Evolutionary conservation across 768 basidiomycete genomes (phyloP).

Genomic region (Russula earlei): DNA sequence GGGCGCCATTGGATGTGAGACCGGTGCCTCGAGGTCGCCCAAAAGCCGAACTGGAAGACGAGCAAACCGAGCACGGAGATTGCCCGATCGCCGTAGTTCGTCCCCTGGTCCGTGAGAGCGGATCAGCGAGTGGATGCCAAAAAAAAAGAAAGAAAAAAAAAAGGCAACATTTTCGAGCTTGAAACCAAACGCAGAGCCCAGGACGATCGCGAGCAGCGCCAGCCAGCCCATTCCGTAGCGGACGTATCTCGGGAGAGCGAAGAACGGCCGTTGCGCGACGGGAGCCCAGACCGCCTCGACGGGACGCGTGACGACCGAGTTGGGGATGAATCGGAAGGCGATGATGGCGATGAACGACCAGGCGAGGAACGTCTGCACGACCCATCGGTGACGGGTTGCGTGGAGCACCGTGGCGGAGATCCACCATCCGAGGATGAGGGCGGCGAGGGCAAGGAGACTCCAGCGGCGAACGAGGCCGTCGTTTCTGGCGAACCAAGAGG

Average conservation of each 20-base stretch:
- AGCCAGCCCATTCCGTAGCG: constrained; percentile 68
- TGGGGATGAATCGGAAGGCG: constrained; percentile 79
- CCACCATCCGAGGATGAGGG: constrained; percentile 78
- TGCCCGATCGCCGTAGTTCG: constrained; percentile 68
- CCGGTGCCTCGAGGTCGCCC: constrained; percentile 52
- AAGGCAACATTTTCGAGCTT: constrained; percentile 39
- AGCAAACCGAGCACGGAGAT: constrained; percentile 75
- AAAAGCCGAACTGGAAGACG: constrained; percentile 74
- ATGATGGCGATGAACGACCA: constrained; percentile 78
- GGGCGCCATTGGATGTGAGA: constrained; percentile 72
- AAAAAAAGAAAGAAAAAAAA: not conserved
- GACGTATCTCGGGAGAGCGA: constrained; percentile 39
- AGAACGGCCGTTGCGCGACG: constrained; percentile 57
- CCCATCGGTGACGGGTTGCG: constrained; percentile 72
- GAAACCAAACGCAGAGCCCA: constrained; percentile 86
- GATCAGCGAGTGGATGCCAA: not conserved
- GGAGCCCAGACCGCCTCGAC: constrained; percentile 64
- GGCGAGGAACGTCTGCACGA: constrained; percentile 72
- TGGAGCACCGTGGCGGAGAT: constrained; percentile 60
- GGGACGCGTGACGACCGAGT: constrained; percentile 58
- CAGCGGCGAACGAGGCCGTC: constrained; percentile 23
- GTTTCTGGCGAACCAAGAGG: constrained; percentile 15
- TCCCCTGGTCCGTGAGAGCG: constrained; percentile 31
- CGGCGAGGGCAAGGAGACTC: constrained; percentile 42
- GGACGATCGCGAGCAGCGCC: constrained; percentile 63